Evolutionary conservation across 225 moss, liverwort and hornwort species (phyloP), one percentile per base, ranked within the genome.

Genomic region (Ulota crispa): DNA sequence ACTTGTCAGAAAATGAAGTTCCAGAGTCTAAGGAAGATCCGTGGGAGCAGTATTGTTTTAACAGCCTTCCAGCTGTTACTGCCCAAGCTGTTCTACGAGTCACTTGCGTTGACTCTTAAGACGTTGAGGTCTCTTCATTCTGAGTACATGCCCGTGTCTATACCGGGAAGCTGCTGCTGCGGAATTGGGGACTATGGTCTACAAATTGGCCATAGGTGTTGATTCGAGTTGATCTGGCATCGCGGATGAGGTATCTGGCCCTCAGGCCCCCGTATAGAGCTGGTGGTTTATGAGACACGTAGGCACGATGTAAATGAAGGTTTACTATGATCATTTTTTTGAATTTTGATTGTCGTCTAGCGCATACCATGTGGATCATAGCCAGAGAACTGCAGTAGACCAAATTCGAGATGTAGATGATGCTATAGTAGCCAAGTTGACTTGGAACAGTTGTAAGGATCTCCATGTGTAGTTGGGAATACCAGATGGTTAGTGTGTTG

Each of bases 51-150:
- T 96, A 96, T 30, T 99, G 99, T 86, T 83, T 92, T 14, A 90
- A 87, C 63, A 96, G 91, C 77, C 93, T 99, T 78, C 93, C 88
- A 77, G 87, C 96, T 74, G 82, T 91, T 76, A 99, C 93, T 81
- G 99, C 99, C 9, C 99, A 96, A 93, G 99, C 99, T 84, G 96
- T 99, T 73, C 77, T 99, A 62, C 92, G 99, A 82, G 94, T 99
- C 68, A 96, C 99, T 3, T 91, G 96, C 78, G 89, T 92, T 34
- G 92, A 92, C 80, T 91, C 87, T 47, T 91, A 81, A 89, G 30
- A 23, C 66, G 62, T 77, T 34, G 34, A 61, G 76, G 65, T 53
- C 55, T 36, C 70, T 70, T 70, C 20, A 70, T 70, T 78, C 65
- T 54, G 34, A 87, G 75, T 75, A 42, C 70, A 24, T 72, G 83